phyloP scores from a whole-genome alignment of 2,329 filamentous ascomycete species.

The Penicillium sp. region DNA sequence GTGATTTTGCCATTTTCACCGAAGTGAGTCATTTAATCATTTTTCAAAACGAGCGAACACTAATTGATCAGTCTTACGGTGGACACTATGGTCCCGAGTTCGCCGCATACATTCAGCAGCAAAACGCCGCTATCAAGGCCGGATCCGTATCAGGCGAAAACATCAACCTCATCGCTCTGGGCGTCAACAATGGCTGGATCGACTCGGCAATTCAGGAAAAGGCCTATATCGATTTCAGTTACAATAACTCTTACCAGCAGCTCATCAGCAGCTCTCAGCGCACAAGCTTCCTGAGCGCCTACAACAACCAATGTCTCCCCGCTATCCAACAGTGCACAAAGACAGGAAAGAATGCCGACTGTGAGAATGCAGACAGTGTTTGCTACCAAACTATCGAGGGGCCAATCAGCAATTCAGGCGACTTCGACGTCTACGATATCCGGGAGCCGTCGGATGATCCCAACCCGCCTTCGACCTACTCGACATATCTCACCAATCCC shows the following conservation, averaged over 20 bases:
- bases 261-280: conserved; percentile 45
- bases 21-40: conserved; percentile 23
- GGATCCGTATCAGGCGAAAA: conserved; percentile 49
- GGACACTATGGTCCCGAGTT: conserved; percentile 44
- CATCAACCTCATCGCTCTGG: conserved; percentile 58
- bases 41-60: background rate
- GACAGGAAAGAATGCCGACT: conserved; percentile 37
- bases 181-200: conserved; percentile 62
- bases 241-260: conserved; percentile 52
- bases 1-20: conserved; percentile 42
- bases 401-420: conserved; percentile 31
- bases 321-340: conserved; percentile 44
- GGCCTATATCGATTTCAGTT: conserved; percentile 50
- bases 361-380: conserved; percentile 37
- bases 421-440: conserved; percentile 53
- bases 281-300: conserved; percentile 37
- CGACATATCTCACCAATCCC: conserved; percentile 44
- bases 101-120: conserved; percentile 41
- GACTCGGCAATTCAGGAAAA: conserved; percentile 53
- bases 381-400: conserved; percentile 47
- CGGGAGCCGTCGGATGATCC: conserved; percentile 44
- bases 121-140: conserved; percentile 40
- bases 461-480: conserved; percentile 48
- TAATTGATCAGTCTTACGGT: conserved; percentile 37
- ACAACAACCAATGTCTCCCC: conserved; percentile 44